Evolutionary conservation across 2,329 filamentous ascomycete species (phyloP), one percentile per base, ranked within the genome.

Genomic region (Drechslerella coelobrocha): DNA sequence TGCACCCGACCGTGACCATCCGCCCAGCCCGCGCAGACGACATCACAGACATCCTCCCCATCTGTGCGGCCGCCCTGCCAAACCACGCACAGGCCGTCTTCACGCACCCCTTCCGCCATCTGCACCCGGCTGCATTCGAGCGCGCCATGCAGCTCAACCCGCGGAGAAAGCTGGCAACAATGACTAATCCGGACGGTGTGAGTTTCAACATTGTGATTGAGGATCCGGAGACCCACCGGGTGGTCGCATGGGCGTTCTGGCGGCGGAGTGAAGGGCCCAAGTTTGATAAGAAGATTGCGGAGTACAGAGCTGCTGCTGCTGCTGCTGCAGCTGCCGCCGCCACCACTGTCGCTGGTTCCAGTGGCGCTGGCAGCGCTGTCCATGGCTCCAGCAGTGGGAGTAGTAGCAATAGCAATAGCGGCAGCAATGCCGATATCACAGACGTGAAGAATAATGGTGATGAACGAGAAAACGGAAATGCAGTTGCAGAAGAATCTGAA

Each of bases 221-320:
- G 31, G 43, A 52, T 51, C 50, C 39, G 4, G 37, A 54, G 1
- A 48, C 26, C n/a, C 54, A 37, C 1, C 48, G 26, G 31, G 51
- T 47, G 2, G 29, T 59, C 4, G 53, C 47, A 4, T 71, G 66
- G 66, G 53, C 47, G 7, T 62, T 63, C 31, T 71, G 66, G 66
- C 26, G 54, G 14, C 26, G 59, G 10, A 62, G 45, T 31, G 17
- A 41, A 2, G 56, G 56, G 1, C 48, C 27, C 17, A 14, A 8
- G 3, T 54, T 31, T 52, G 21, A 26, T 2, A 24, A 23, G 6
- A 61, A 61, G 29, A 37, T 68, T n/a, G 39, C 27, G 14, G 50
- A 37, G 23, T 68, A 61, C 24, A 60, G 24, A 31, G 23, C 19
- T 2, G 37, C 12, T 12, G 29, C 29, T 6, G 29, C 29, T n/a